These are phyloP conservation scores for Tricholoma furcatifolium DNA, from an alignment of 768 basidiomycete species.

Conservation along the genomic window DNA sequence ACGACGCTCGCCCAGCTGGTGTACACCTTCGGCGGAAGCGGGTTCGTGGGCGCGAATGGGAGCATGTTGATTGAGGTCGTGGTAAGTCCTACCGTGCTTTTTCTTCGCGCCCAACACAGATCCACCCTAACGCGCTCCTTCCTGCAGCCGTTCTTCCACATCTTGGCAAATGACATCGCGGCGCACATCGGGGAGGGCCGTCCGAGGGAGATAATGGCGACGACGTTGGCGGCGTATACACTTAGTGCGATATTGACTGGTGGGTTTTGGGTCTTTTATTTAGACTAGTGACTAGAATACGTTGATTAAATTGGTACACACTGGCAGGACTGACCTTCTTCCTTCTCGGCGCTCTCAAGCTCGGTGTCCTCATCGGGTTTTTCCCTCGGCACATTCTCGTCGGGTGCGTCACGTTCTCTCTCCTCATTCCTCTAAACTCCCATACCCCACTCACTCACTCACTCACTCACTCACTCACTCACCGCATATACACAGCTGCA, in stretches of 20 bases:
- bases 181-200: conserved; percentile 67
- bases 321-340: conserved; percentile 74
- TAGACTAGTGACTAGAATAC: too few relatives aligned
- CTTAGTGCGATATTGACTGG: conserved; percentile 88
- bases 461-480: too few relatives aligned
- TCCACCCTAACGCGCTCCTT: neutral
- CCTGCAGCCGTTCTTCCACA: conserved; percentile 89
- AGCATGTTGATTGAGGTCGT: conserved; percentile 99
- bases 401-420: conserved; percentile 44
- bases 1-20: conserved; percentile 80
- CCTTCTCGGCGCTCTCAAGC: conserved; percentile 76
- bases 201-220: conserved; percentile 77
- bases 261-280: conserved; percentile 25
- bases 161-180: conserved; percentile 78
- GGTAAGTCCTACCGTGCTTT: conserved; percentile 41
- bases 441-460: too few relatives aligned
- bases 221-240: conserved; percentile 86
- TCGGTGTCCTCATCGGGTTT: conserved; percentile 89
- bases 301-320: neutral
- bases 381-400: conserved; percentile 96
- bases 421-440: neutral
- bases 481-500: conserved; percentile 48
- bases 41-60: conserved; percentile 87
- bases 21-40: conserved; percentile 84
- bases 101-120: neutral